Evolutionary conservation across 495 filamentous ascomycete genomes (phyloP).

Genomic region (Trichocladium uniseriatum): DNA sequence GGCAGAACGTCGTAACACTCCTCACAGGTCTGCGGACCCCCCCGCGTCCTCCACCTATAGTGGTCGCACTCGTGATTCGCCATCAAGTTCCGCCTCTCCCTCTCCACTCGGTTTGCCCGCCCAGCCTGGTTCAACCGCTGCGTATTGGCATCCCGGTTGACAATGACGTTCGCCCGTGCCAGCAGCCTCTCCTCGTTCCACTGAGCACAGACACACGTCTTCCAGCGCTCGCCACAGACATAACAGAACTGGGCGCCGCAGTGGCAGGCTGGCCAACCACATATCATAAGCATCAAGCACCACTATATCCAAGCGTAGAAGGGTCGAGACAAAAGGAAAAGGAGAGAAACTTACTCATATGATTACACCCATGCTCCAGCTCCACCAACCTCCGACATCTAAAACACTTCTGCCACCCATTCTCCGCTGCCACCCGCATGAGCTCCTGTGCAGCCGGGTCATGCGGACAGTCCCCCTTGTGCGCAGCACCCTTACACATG

Average conservation of each 20-base stretch:
- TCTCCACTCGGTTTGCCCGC: slow-evolving; percentile 1
- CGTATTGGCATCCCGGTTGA: slow-evolving; percentile 1
- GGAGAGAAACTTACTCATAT: slow-evolving; percentile 31
- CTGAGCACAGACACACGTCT: slow-evolving; percentile 36
- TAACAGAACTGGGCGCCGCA: slow-evolving; percentile 53
- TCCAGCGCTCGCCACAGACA: slow-evolving; percentile 43
- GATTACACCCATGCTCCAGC: slow-evolving; percentile 38
- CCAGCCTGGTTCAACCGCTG: background rate
- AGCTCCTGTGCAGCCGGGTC: slow-evolving; percentile 30
- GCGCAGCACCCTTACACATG: slow-evolving; percentile 36
- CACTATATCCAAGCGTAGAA: too few species aligned
- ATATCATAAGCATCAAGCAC: too few species aligned
- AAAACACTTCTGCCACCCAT: slow-evolving; percentile 39
- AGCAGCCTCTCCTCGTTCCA: slow-evolving; percentile 11
- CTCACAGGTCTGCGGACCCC: slow-evolving; percentile 18
- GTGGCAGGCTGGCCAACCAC: slow-evolving; percentile 26
- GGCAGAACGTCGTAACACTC: slow-evolving; percentile 19
- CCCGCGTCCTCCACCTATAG: slow-evolving; percentile 11
- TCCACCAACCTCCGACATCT: slow-evolving; percentile 33
- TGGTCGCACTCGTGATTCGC: slow-evolving; percentile 23
- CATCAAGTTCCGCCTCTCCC: slow-evolving; percentile 11
- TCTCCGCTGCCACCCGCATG: slow-evolving; percentile 22
- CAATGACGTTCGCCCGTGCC: slow-evolving; percentile 2
- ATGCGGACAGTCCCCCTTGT: slow-evolving; percentile 35
- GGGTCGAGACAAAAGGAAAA: too few species aligned